Evolutionary conservation across 345 rosid genomes (phyloP), one percentile per base, ranked within the genome.

Genomic region (Eutrema yunnanense): DNA sequence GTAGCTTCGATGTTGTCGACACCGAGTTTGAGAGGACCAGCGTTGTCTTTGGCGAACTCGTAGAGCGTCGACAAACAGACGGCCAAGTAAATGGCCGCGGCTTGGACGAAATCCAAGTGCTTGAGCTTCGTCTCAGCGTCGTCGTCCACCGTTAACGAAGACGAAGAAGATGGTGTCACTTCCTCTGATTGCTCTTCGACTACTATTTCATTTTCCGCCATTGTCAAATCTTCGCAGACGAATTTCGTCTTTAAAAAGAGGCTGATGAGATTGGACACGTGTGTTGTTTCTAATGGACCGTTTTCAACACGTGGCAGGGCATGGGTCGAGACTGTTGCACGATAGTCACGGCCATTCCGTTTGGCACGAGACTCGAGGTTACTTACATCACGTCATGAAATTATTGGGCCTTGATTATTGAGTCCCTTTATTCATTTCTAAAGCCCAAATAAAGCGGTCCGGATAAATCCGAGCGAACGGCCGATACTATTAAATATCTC

Each of bases 11-110:
- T 81, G 61, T 85, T 67, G 55, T 85, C 81, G 47, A 93, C 90
- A 0, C 96, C 90, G 4, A 86, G 79, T 68, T 81, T 81, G 22
- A 89, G 88, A 2, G 96, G 94, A 58, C 94, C 97, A 63, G 92
- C 75, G 79, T 81, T 85, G 19, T 86, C 85, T 72, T 90, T 93
- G n/a, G 90, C 90, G 71, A 78, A 83, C 61, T 85, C 90, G 65
- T 87, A 89, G 36, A 89, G 9, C 37, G 72, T 78, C 9, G 74
- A 73, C 68, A 87, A 76, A 76, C 86, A 86, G 10, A 81, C 73
- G 22, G 67, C 48, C 8, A 65, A 71, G 72, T 87, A 84, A 52
- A 83, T 62, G 65, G 77, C 84, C 4, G 86, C 84, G 14, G 59
- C 69, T 75, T 79, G 83, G 29, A 90, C 82, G 67, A 89, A 89